Conservation (phyloP, 768 basidiomycete genomes). For the Galerina marginata region DNA sequence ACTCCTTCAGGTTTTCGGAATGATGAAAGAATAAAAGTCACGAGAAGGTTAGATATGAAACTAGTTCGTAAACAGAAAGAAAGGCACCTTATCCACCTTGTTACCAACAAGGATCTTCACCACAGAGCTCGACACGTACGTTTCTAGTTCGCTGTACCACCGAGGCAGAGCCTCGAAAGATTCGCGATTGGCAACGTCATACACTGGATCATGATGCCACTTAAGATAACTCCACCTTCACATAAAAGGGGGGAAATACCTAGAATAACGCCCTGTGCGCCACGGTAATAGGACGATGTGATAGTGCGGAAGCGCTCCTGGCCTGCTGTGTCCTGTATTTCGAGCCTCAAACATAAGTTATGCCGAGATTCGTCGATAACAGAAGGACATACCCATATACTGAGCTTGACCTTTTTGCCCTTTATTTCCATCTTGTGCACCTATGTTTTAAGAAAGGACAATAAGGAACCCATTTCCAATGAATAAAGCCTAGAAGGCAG, state of each 20-base stretch:
- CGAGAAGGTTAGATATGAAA: neutral
- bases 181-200: constrained; percentile 92
- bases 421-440: constrained; percentile 89
- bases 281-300: constrained; percentile 93
- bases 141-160: constrained; percentile 94
- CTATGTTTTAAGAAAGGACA: constrained; percentile 38
- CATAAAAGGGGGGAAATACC: constrained; percentile 41
- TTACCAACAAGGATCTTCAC: constrained; percentile 95
- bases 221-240: neutral
- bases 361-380: neutral
- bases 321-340: constrained; percentile 86
- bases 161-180: constrained; percentile 93
- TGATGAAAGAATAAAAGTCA: neutral
- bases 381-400: constrained; percentile 85
- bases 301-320: constrained; percentile 97
- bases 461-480: neutral
- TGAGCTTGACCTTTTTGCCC: constrained; percentile 87
- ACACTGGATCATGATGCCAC: constrained; percentile 58
- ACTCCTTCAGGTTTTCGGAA: constrained; percentile 60
- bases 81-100: constrained; percentile 82
- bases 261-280: constrained; percentile 83
- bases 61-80: neutral
- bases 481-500: neutral
- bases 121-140: constrained; percentile 84
- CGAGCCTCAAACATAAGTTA: neutral